Evolutionary conservation across 2,329 filamentous ascomycete species (phyloP), one percentile per base, ranked within the genome.

Genomic region (Xylariaceae sp.): DNA sequence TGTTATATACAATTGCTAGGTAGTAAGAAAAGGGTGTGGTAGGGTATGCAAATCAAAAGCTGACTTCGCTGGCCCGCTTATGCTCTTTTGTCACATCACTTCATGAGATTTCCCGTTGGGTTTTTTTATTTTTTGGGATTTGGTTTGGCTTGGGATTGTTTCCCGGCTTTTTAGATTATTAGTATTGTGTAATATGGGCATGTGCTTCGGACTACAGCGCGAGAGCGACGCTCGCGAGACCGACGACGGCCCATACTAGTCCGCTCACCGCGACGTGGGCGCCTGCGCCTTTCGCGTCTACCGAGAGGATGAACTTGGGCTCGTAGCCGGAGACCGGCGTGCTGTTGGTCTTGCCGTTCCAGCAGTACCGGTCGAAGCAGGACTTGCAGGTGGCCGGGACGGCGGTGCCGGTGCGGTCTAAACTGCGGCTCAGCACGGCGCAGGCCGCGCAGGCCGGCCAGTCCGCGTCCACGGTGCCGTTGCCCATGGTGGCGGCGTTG

Each of bases 391-490:
- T 83, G 0, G 80, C 76, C 0, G 92, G 92, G 1, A 92, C 78
- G 0, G 73, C 58, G 0, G 86, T 87, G 16, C 78, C 76, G 0
- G 89, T 92, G 47, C 89, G 80, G 56, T 83, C 77, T 60, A 94
- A 81, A 61, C 86, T 90, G 57, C 92, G 82, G 49, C 80, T 82
- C 15, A 97, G 78, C 37, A 95, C 85, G 5, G 92, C 94, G 71
- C 94, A 99, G 19, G 86, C 90, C 4, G 96, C 87, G 63, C 92
- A 99, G 1, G 83, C 78, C 0, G 87, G 78, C 92, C 94, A 99
- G 58, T 86, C 71, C 2, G 72, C 63, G 68, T 95, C 87, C 2
- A 85, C 67, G 0, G 89, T 92, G 47, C 79, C 82, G 72, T 97
- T 96, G 48, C 82, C 89, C 76, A 87, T 86, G 0, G 92, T 96